These are phyloP conservation scores for Pyricularia sp. DNA, from an alignment of 2,329 filamentous ascomycete genomes.

Conservation along the genomic window DNA sequence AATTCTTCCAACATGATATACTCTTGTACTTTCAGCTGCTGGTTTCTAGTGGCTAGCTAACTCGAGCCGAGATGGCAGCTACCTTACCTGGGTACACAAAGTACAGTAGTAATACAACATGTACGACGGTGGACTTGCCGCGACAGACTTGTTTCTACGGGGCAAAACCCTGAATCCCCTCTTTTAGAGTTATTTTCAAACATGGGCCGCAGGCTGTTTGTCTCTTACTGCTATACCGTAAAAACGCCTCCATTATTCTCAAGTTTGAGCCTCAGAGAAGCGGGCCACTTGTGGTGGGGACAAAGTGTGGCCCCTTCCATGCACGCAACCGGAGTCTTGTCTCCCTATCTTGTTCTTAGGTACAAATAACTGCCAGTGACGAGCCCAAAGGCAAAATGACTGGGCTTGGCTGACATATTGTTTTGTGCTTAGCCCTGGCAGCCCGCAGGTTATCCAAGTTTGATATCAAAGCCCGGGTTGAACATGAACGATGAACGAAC, in stretches of 20 bases:
- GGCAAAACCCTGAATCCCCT: background rate
- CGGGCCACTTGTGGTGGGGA: background rate
- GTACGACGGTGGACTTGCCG: no score
- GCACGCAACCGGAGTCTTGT: background rate
- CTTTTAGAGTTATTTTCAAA: background rate
- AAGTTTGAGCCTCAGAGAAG: background rate
- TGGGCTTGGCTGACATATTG: background rate
- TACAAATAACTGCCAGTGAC: background rate
- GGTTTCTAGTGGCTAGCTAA: background rate
- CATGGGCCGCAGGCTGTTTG: background rate
- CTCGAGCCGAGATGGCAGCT: background rate
- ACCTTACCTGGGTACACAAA: no score
- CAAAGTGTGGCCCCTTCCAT: background rate
- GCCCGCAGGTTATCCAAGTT: background rate
- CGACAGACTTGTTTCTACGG: background rate
- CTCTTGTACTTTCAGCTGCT: background rate
- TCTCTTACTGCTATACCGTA: background rate
- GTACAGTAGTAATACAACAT: background rate
- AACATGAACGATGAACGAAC: no score
- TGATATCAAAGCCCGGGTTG: background rate
- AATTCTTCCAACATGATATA: background rate
- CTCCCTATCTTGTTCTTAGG: background rate
- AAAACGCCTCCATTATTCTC: background rate
- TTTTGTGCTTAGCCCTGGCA: background rate
- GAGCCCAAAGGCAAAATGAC: background rate